Evolutionary conservation across 2,329 filamentous ascomycete genomes (phyloP).

Genomic region (Claviceps citrina): DNA sequence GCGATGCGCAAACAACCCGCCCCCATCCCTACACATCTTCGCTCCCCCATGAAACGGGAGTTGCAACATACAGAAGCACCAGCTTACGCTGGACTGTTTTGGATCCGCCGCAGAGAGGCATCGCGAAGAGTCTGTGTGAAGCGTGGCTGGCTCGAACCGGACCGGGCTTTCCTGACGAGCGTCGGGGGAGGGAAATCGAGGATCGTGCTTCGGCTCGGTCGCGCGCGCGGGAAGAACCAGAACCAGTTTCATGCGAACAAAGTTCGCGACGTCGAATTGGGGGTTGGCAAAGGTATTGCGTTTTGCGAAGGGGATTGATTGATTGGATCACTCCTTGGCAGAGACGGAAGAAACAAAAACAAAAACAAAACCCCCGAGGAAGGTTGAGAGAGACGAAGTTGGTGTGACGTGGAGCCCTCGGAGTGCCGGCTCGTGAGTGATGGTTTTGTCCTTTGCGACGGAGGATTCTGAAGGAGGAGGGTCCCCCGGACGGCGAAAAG

Average conservation of each 20-base stretch:
- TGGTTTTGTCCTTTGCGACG: too few species aligned
- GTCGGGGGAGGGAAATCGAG: too few species aligned
- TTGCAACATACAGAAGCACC: slow-evolving; percentile 55
- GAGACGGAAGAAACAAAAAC: too few species aligned
- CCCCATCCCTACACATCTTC: too few species aligned
- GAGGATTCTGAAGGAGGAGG: too few species aligned
- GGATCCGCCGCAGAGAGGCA: slow-evolving; percentile 46
- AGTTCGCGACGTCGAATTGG: neutral
- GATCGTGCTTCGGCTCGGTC: too few species aligned
- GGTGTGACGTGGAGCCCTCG: neutral
- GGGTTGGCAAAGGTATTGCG: neutral
- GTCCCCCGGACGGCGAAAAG: too few species aligned
- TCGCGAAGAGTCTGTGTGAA: neutral
- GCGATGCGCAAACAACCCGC: neutral
- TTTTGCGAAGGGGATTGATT: neutral
- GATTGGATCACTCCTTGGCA: too few species aligned
- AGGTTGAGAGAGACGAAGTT: neutral
- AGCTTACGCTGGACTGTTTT: slow-evolving; percentile 93
- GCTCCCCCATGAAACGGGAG: neutral
- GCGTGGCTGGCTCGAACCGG: neutral
- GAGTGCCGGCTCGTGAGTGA: too few species aligned
- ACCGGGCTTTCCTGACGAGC: neutral
- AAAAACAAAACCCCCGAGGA: too few species aligned
- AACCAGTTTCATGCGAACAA: neutral
- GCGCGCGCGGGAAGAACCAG: neutral